These are phyloP conservation scores for Pleurotus cornucopiae DNA, from an alignment of 768 basidiomycete genomes.

Conservation along the genomic window DNA sequence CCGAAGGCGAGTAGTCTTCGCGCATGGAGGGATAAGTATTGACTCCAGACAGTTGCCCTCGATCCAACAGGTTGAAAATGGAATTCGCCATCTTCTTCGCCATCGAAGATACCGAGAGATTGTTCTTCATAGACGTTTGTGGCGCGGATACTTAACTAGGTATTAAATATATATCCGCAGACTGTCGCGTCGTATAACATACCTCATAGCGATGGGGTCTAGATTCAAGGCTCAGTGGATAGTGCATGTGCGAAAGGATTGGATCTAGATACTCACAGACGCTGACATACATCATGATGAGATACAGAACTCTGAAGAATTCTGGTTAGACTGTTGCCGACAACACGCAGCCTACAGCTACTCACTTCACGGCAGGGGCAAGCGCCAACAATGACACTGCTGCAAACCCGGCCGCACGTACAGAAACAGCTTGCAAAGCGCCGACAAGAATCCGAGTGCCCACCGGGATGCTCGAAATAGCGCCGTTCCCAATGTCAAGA, in stretches of 20 bases:
- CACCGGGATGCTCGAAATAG: conserved; percentile 65
- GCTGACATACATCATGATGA: conserved; percentile 9
- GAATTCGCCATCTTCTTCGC: conserved; percentile 2
- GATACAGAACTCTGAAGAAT: conserved; percentile 1
- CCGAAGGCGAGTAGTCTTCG: conserved; percentile 1
- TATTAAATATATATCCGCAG: not conserved
- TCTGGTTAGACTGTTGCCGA: not conserved
- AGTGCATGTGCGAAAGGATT: not conserved
- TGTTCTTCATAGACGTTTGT: conserved; percentile 59
- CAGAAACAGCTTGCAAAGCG: conserved; percentile 73
- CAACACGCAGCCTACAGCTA: conserved; percentile 7
- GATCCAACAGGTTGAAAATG: not conserved
- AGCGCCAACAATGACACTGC: conserved; percentile 65
- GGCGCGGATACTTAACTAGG: conserved; percentile 67
- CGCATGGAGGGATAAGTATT: not conserved
- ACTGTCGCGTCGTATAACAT: not conserved
- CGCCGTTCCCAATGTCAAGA: conserved; percentile 78
- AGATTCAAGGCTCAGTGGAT: not conserved
- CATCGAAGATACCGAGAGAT: conserved; percentile 4
- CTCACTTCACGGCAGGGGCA: conserved; percentile 87
- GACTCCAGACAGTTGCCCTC: not conserved
- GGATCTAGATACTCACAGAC: not conserved
- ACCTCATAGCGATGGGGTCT: conserved; percentile 7
- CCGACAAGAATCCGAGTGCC: conserved; percentile 71
- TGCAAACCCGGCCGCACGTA: conserved; percentile 84